phyloP scores from a whole-genome alignment of 106 monocot species.

The Hemerocallis citrina region DNA sequence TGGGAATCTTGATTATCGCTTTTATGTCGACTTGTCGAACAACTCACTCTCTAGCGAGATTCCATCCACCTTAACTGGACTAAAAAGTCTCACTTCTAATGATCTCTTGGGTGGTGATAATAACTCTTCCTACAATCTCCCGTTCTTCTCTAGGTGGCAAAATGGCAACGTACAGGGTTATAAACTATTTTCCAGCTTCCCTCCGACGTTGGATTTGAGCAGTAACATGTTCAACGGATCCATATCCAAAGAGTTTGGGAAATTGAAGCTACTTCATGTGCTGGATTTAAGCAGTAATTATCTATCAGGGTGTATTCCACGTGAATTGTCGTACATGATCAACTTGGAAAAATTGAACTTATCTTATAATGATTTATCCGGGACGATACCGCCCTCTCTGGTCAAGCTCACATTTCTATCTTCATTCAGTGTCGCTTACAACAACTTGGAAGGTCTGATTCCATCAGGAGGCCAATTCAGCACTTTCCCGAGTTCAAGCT shows the following conservation, averaged over 20 bases:
- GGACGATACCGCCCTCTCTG: constrained; percentile 48
- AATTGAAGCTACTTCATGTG: constrained; percentile 33
- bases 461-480: constrained; percentile 63
- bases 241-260: constrained; percentile 35
- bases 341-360: constrained; percentile 50
- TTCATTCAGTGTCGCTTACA: constrained; percentile 51
- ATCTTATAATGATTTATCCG: constrained; percentile 48
- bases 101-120: no score
- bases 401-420: constrained; percentile 48
- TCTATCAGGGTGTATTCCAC: constrained; percentile 47
- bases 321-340: constrained; percentile 36
- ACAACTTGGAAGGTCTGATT: constrained; percentile 38
- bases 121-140: constrained; percentile 21
- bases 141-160: no score
- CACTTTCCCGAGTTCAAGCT: constrained; percentile 34
- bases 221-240: constrained; percentile 40
- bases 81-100: no score
- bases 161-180: no score
- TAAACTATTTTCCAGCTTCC: no score
- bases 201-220: constrained; percentile 42
- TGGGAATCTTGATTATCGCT: not conserved
- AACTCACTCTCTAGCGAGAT: not conserved
- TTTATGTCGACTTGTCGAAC: not conserved
- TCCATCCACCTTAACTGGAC: not conserved
- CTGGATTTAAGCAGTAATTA: constrained; percentile 48